A percentile compares a stretch with the other conserved stretches of the same genome.
Evolutionary conservation across 2,329 filamentous ascomycete species (phyloP).

Genomic region (Lasiodiplodia sp.): DNA sequence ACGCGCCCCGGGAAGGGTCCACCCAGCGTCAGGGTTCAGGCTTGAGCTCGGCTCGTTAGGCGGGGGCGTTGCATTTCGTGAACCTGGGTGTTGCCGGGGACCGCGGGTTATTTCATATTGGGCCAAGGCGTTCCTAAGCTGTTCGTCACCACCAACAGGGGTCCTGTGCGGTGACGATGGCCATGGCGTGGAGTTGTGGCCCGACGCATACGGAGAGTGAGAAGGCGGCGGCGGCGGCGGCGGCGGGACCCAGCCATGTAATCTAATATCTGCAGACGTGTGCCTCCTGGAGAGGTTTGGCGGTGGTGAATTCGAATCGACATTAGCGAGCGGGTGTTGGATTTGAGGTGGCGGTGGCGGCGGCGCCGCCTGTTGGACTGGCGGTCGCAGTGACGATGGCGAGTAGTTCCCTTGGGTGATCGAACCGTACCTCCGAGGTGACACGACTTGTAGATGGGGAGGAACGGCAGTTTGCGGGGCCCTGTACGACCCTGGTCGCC

Average conservation of each 20-base stretch:
- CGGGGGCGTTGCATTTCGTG: conserved; percentile 62
- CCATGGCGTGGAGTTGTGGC: conserved; percentile 68
- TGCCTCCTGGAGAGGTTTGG: conserved; percentile 81
- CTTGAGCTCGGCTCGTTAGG: conserved; percentile 57
- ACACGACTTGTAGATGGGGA: conserved; percentile 75
- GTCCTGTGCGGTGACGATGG: conserved; percentile 68
- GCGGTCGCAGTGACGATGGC: conserved; percentile 76
- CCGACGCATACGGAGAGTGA: conserved; percentile 72
- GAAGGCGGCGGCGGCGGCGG: conserved; percentile 51
- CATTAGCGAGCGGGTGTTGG: conserved; percentile 66
- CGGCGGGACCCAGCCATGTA: conserved; percentile 62
- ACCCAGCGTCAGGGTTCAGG: conserved; percentile 62
- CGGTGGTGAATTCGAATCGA: conserved; percentile 60
- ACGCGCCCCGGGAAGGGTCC: conserved; percentile 61
- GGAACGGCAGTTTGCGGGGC: conserved; percentile 71
- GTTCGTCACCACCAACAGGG: conserved; percentile 67
- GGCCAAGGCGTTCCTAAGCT: conserved; percentile 73
- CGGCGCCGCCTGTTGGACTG: conserved; percentile 67
- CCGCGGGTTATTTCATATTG: conserved; percentile 70
- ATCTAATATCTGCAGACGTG: conserved; percentile 93
- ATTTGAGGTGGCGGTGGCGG: conserved; percentile 71
- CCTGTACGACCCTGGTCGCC: conserved; percentile 67
- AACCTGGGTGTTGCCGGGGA: conserved; percentile 55
- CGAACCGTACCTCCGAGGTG: conserved; percentile 84
- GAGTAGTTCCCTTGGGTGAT: conserved; percentile 75